phyloP scores from a whole-genome alignment of 192 early-diverging fungal species.

The Backusella tarrabulga region DNA sequence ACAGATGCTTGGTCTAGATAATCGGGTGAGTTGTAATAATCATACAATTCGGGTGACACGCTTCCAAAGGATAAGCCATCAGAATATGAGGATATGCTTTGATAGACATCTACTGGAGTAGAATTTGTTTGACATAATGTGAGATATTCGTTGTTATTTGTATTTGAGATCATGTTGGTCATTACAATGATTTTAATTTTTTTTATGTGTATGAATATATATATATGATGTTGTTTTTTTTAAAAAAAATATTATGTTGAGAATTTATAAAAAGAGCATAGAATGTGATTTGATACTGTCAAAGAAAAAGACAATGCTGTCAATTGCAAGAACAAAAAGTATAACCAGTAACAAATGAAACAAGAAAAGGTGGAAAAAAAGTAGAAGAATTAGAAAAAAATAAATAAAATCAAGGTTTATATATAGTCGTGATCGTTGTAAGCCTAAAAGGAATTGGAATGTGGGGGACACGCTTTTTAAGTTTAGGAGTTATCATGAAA shows the following conservation, averaged over 20 bases:
- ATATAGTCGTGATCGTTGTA: conserved; percentile 6
- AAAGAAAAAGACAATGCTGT: background rate
- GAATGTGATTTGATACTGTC: background rate
- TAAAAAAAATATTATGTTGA: background rate
- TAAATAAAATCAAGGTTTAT: background rate
- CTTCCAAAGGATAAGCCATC: background rate
- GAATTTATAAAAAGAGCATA: background rate
- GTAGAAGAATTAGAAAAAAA: conserved; percentile 1
- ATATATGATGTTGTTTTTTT: background rate
- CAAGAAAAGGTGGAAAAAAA: background rate
- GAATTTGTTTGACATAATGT: conserved; percentile 13
- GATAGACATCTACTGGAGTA: background rate
- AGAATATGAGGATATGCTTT: conserved; percentile 2
- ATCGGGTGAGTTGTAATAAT: conserved; percentile 3
- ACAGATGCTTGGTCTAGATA: background rate
- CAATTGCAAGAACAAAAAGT: background rate
- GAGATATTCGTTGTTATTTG: background rate
- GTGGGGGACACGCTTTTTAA: conserved; percentile 4
- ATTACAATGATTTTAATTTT: conserved; percentile 2
- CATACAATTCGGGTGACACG: background rate
- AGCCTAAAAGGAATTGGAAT: conserved; percentile 1
- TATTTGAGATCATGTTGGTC: conserved; percentile 6
- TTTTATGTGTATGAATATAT: background rate
- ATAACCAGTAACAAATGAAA: conserved; percentile 9
- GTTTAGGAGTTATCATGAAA: background rate